Percentiles rank a stretch among this genome's conserved stretches.
These are phyloP conservation scores for Nitzschia sp. DNA, from an alignment of 108 stramenopile genomes.

Conservation along the genomic window DNA sequence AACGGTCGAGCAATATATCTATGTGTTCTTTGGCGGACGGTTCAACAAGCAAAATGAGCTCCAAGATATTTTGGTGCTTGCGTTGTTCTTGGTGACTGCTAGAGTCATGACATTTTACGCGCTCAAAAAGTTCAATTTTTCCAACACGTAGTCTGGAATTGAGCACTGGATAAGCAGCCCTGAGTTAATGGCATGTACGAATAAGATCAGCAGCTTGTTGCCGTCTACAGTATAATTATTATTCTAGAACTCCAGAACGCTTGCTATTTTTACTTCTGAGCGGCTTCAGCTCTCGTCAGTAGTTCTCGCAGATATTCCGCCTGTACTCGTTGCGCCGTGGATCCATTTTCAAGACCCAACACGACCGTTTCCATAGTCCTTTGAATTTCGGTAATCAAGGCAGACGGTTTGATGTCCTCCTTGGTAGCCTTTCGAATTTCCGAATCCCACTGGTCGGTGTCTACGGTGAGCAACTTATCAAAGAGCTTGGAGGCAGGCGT, in stretches of 20 bases:
- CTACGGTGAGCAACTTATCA: slow-evolving; percentile 63
- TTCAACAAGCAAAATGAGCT: slow-evolving; percentile 39
- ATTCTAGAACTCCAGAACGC: no score
- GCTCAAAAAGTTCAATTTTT: slow-evolving; percentile 40
- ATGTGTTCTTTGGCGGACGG: slow-evolving; percentile 63
- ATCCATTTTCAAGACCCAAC: slow-evolving; percentile 86
- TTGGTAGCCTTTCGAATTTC: slow-evolving; percentile 42
- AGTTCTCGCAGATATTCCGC: slow-evolving; percentile 90
- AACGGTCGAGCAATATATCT: slow-evolving; percentile 52
- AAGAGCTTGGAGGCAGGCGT: slow-evolving; percentile 51
- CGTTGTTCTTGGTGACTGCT: slow-evolving; percentile 43
- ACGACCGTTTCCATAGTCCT: slow-evolving; percentile 87
- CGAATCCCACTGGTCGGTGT: slow-evolving; percentile 82
- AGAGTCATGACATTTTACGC: slow-evolving; percentile 59
- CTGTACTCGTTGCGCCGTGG: slow-evolving; percentile 89
- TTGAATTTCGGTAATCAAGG: slow-evolving; percentile 74
- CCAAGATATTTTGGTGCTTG: slow-evolving; percentile 51
- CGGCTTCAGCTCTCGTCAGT: slow-evolving; percentile 67
- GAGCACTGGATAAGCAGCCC: background rate
- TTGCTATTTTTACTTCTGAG: background rate
- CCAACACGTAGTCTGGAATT: slow-evolving; percentile 18
- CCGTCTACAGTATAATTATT: background rate
- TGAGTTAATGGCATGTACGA: background rate
- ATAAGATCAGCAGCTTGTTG: background rate
- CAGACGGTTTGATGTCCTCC: slow-evolving; percentile 45